Evolutionary conservation across 225 moss, liverwort and hornwort genomes (phyloP), one percentile per base, ranked within the genome.

Genomic region (Physcomitrium patens): DNA sequence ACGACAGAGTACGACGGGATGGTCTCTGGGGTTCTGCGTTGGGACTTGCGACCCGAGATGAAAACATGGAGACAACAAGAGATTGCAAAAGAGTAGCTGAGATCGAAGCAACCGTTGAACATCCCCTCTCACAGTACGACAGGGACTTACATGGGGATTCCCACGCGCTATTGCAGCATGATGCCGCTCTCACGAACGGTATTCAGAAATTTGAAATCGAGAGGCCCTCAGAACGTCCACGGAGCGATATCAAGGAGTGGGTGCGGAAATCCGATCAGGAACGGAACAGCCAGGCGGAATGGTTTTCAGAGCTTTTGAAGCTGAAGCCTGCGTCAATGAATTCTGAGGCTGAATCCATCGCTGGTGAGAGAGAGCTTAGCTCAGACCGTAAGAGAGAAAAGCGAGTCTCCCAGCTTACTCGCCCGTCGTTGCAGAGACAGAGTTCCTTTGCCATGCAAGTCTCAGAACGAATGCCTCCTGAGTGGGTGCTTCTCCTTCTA

Each of bases 401-500:
- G 16, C 74, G 63, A 60, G 37, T 24, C 51, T 65, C 69, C 20
- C 46, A 27, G 58, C 2, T 54, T 8, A 80, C 69, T n/a, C 55
- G 16, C 3, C 4, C 60, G 3, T 19, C n/a, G 0, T 12, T 59
- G 24, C 65, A 23, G 22, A 85, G 86, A 59, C 80, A 81, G 20
- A 88, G 78, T 8, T 93, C 95, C 0, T 47, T 99, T 72, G 86
- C 88, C 31, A 37, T 37, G 31, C 31, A 37, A 37, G 31, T 37
- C 7, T 37, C 5, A 48, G 91, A 92, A 19, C 79, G 83, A 66
- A 73, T 95, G 67, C 95, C 99, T 66, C 99, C 93, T 17, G 99
- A 99, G 65, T 99, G 95, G 99, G 93, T 86, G 75, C 90, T 93
- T 77, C 88, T 99, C 27, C 87, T 99, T 27, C 75, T 99, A 42